Evolutionary conservation across 495 filamentous ascomycete species (phyloP), one percentile per base, ranked within the genome.

Genomic region (Aspergillus indologenus): DNA sequence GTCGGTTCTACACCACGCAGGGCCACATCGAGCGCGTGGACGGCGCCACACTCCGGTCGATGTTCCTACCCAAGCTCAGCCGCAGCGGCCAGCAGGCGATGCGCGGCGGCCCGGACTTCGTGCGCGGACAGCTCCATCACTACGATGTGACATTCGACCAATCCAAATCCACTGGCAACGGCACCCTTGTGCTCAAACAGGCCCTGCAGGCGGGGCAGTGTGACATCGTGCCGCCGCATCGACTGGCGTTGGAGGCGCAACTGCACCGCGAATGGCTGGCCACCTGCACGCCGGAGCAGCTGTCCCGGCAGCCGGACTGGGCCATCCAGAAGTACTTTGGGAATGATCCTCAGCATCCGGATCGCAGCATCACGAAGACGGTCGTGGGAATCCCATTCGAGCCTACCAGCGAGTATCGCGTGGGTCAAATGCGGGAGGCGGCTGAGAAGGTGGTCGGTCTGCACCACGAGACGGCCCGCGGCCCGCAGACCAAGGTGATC

Each of bases 201-300:
- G 51, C 8, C 20, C 51, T 60, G 12, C 43, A 60, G 51, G 26
- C 43, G 5, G 57, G 57, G 23, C 44, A 54, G 49, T 60, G 57
- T 19, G 51, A 60, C 20, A 9, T 18, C 4, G 51, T 60, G 4
- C 57, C 57, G n/a, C 31, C n/a, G 26, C 51, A 49, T 20, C 22
- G 48, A 14, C 20, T 54, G 45, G 51, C 43, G 23, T 19, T 54
- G 26, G 45, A 54, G 20, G 45, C 42, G 15, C 44, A 60, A 44
- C 21, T 60, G 15, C 51, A 54, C 43, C 43, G 51, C 12, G 51
- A 60, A 50, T 60, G 57, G 57, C 23, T 60, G 4, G 29, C 54
- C 0, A 49, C 24, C 17, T 22, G 9, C 14, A 34, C 18, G n/a
- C 26, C 45, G 0, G 44, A 60, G 19, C 17, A 54, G 6, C 15